phyloP scores from a whole-genome alignment of 2,329 filamentous ascomycete species.

The Epichloe coenophiala region DNA sequence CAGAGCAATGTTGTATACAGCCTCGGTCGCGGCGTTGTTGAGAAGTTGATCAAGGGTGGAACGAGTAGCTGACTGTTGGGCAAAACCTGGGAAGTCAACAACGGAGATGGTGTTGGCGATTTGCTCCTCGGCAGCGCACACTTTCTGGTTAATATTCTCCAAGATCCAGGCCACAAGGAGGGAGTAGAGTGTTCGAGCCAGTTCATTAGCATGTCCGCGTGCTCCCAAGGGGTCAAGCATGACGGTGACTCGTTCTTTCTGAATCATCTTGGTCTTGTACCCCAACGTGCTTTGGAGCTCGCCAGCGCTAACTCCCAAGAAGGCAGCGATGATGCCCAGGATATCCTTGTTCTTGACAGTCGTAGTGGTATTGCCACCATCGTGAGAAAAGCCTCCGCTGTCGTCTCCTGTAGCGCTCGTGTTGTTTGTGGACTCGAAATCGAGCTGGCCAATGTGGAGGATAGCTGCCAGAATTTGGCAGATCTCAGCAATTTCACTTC shows the following conservation, averaged over 20 bases:
- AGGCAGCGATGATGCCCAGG: slow-evolving; percentile 76
- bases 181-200: slow-evolving; percentile 86
- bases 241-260: slow-evolving; percentile 92
- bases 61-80: slow-evolving; percentile 68
- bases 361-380: slow-evolving; percentile 76
- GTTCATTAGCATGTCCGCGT: slow-evolving; percentile 81
- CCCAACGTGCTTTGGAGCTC: slow-evolving; percentile 81
- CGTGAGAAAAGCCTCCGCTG: slow-evolving; percentile 90
- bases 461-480: slow-evolving; percentile 91
- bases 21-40: slow-evolving; percentile 87
- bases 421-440: slow-evolving; percentile 71
- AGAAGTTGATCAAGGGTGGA: slow-evolving; percentile 85
- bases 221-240: slow-evolving; percentile 92
- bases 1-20: slow-evolving; percentile 81
- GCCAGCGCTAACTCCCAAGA: slow-evolving; percentile 69
- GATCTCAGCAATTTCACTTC: slow-evolving; percentile 88
- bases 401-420: slow-evolving; percentile 75
- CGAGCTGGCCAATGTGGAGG: slow-evolving; percentile 92
- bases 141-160: slow-evolving; percentile 78
- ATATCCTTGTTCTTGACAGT: slow-evolving; percentile 90
- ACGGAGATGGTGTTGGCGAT: slow-evolving; percentile 91
- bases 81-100: slow-evolving; percentile 92
- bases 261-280: slow-evolving; percentile 94
- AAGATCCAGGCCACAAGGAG: slow-evolving; percentile 89
- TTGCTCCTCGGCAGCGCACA: slow-evolving; percentile 75